Conservation (phyloP, 441 rosid genomes). For the Corymbia calophylla region DNA sequence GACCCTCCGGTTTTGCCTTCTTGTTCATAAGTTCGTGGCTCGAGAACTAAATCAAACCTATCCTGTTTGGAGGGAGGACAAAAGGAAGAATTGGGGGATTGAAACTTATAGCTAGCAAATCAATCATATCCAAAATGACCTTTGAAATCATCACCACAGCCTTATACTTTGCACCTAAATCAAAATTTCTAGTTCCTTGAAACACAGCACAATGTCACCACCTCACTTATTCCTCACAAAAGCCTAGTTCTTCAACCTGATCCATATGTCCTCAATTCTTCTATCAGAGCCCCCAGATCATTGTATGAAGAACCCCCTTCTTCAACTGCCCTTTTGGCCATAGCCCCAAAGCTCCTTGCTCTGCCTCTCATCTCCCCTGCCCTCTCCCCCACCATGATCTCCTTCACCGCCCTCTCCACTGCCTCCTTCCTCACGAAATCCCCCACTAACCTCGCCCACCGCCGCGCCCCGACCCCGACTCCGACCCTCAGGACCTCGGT, state of each 20-base stretch:
- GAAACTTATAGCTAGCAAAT: background rate
- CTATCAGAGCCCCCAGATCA: background rate
- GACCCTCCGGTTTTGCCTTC: background rate
- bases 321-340: constrained; percentile 2
- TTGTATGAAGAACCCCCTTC: background rate
- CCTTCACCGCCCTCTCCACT: background rate
- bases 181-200: background rate
- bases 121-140: background rate
- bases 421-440: background rate
- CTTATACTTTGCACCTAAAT: background rate
- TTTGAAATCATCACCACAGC: background rate
- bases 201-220: background rate
- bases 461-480: background rate
- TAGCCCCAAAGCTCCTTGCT: background rate
- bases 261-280: background rate
- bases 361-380: background rate
- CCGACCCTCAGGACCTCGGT: background rate
- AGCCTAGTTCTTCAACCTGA: background rate
- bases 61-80: background rate
- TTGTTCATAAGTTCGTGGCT: background rate
- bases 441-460: background rate
- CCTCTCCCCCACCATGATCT: background rate
- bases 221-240: background rate
- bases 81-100: background rate
- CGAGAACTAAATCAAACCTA: background rate